Evolutionary conservation across 305 asterid species (phyloP).

Genomic region (Fraxinus platypoda): DNA sequence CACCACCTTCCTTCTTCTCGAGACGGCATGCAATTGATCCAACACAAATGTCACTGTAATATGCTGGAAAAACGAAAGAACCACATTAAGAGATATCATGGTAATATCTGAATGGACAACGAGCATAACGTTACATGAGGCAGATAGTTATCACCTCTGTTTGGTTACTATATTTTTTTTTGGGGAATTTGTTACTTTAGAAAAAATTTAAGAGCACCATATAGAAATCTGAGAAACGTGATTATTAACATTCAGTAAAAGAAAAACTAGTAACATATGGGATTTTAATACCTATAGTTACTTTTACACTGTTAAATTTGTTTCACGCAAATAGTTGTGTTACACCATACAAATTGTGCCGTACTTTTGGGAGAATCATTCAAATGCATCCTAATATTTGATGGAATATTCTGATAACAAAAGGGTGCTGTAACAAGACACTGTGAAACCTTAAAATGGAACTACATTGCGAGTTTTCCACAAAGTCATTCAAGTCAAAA

Average conservation of each 20-base stretch:
- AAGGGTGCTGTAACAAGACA: background rate
- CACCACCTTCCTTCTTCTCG: slow-evolving; percentile 90
- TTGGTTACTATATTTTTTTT: background rate
- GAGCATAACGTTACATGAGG: background rate
- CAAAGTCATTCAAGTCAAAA: background rate
- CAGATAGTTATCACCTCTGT: slow-evolving; percentile 11
- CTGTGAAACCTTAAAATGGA: background rate
- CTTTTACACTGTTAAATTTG: background rate
- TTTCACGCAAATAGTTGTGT: background rate
- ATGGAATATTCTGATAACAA: background rate
- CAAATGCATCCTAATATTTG: background rate
- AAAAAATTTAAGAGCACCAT: background rate
- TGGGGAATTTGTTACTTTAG: background rate
- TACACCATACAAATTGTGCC: background rate
- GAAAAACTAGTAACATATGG: background rate
- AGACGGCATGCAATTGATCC: slow-evolving; percentile 95
- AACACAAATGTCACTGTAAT: slow-evolving; percentile 89
- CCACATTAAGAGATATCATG: slow-evolving; percentile 2
- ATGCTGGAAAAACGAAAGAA: slow-evolving; percentile 53
- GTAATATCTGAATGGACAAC: slow-evolving; percentile 10
- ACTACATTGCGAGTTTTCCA: background rate
- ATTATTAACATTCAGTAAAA: background rate
- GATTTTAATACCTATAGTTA: background rate
- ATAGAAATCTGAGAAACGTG: background rate
- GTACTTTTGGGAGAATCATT: background rate